Evolutionary conservation across 2,329 filamentous ascomycete genomes (phyloP).

Genomic region (Bisporella sp.): DNA sequence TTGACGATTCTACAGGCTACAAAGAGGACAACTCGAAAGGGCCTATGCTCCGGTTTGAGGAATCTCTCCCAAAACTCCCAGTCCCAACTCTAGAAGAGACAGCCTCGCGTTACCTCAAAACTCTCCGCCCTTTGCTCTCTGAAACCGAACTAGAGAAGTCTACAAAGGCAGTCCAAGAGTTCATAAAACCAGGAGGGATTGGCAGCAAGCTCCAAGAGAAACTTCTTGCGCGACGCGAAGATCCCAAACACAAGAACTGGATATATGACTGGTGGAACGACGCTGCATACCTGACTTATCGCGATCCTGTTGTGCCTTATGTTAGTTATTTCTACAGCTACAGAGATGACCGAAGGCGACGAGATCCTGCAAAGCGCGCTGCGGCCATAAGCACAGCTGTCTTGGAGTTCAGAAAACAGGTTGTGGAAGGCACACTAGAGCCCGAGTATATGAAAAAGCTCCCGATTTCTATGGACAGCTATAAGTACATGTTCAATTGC

Average conservation of each 20-base stretch:
- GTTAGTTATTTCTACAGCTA: constrained; percentile 99
- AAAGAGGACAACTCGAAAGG: constrained; percentile 74
- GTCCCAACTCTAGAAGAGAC: constrained; percentile 81
- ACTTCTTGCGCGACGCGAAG: constrained; percentile 69
- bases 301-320: constrained; percentile 93
- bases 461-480: constrained; percentile 97
- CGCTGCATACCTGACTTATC: constrained; percentile 83
- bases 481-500: constrained; percentile 98
- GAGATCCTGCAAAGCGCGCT: constrained; percentile 85
- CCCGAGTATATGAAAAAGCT: constrained; percentile 98
- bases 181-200: constrained; percentile 77
- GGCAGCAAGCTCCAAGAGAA: constrained; percentile 84
- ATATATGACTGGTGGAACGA: constrained; percentile 98
- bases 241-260: constrained; percentile 87
- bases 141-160: constrained; percentile 62
- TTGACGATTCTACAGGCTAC: constrained; percentile 49
- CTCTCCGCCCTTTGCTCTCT: constrained; percentile 67
- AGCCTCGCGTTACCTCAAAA: constrained; percentile 71
- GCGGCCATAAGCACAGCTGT: constrained; percentile 81
- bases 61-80: constrained; percentile 73
- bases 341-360: constrained; percentile 81
- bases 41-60: constrained; percentile 76
- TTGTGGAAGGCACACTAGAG: constrained; percentile 76
- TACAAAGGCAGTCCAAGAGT: constrained; percentile 79
- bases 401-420: constrained; percentile 90